Evolutionary conservation across 1,284 basidiomycete genomes (phyloP).

Genomic region (Trametes polyzona): DNA sequence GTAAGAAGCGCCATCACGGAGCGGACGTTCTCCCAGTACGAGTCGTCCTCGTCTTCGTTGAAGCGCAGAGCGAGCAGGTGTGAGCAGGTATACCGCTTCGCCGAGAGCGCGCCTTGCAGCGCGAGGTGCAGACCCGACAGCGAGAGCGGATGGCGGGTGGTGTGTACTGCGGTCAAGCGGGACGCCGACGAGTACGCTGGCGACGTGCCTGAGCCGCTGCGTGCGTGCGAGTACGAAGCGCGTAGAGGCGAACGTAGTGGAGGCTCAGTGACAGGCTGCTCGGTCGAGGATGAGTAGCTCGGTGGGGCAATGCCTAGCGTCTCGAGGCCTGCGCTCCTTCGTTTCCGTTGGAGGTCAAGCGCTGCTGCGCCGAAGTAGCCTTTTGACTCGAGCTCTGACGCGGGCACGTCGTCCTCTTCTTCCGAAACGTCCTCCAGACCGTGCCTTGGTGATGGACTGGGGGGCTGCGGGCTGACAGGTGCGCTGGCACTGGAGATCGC

Average conservation of each 20-base stretch:
- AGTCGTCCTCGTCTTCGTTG: slow-evolving; percentile 53
- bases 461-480: slow-evolving; percentile 48
- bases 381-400: slow-evolving; percentile 21
- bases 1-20: slow-evolving; percentile 71
- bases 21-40: slow-evolving; percentile 81
- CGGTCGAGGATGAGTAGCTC: slow-evolving; percentile 26
- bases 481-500: slow-evolving; percentile 42
- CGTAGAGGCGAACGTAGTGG: slow-evolving; percentile 18
- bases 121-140: slow-evolving; percentile 61
- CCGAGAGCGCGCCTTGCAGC: slow-evolving; percentile 63
- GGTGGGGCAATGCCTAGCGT: slow-evolving; percentile 43
- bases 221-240: slow-evolving; percentile 5
- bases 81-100: slow-evolving; percentile 75
- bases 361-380: slow-evolving; percentile 62
- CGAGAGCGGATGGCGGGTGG: slow-evolving; percentile 66
- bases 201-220: slow-evolving; percentile 27
- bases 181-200: slow-evolving; percentile 34
- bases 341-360: slow-evolving; percentile 58
- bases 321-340: slow-evolving; percentile 53
- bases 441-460: slow-evolving; percentile 17
- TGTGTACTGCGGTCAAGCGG: slow-evolving; percentile 61
- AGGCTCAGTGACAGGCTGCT: slow-evolving; percentile 20
- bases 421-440: slow-evolving; percentile 41
- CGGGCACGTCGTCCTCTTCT: slow-evolving; percentile 33
- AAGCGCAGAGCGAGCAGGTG: slow-evolving; percentile 79